Evolutionary conservation across 768 basidiomycete species (phyloP).

Genomic region (Amanita muscaria): DNA sequence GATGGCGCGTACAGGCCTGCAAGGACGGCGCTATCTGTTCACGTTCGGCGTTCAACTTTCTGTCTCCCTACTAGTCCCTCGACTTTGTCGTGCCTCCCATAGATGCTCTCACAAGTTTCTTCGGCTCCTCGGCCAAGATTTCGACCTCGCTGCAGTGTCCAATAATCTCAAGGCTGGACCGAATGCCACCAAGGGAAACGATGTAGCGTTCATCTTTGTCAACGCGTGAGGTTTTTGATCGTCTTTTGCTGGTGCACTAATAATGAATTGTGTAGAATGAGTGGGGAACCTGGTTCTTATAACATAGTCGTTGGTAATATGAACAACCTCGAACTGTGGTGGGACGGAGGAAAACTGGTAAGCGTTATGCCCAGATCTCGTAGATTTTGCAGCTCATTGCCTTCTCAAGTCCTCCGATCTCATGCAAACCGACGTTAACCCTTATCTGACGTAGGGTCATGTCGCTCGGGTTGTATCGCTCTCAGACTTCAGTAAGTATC

Average conservation of each 20-base stretch:
- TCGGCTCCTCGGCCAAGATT: conserved; percentile 30
- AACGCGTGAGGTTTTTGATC: conserved; percentile 33
- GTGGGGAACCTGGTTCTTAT: too few species aligned
- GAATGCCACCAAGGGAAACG: conserved; percentile 35
- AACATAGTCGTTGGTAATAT: conserved; percentile 54
- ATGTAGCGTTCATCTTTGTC: conserved; percentile 53
- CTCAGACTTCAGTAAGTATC: too few species aligned
- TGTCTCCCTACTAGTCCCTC: conserved; percentile 88
- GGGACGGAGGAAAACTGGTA: conserved; percentile 43
- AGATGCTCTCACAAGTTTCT: conserved; percentile 33
- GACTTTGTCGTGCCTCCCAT: conserved; percentile 38
- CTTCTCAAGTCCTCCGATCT: too few species aligned
- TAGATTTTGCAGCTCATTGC: too few species aligned
- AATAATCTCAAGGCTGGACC: conserved; percentile 32
- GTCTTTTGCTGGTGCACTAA: conserved; percentile 10
- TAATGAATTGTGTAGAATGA: conserved; percentile 25
- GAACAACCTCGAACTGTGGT: conserved; percentile 53
- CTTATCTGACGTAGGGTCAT: too few species aligned
- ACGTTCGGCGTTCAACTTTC: conserved; percentile 95
- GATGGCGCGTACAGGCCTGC: conserved; percentile 70
- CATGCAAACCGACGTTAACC: too few species aligned
- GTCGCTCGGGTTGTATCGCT: too few species aligned
- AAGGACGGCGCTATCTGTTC: conserved; percentile 54
- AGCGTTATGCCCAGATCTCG: too few species aligned
- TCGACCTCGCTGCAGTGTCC: conserved; percentile 33